phyloP scores from a whole-genome alignment of 805 yeast species.

The Starmerella bacillaris region DNA sequence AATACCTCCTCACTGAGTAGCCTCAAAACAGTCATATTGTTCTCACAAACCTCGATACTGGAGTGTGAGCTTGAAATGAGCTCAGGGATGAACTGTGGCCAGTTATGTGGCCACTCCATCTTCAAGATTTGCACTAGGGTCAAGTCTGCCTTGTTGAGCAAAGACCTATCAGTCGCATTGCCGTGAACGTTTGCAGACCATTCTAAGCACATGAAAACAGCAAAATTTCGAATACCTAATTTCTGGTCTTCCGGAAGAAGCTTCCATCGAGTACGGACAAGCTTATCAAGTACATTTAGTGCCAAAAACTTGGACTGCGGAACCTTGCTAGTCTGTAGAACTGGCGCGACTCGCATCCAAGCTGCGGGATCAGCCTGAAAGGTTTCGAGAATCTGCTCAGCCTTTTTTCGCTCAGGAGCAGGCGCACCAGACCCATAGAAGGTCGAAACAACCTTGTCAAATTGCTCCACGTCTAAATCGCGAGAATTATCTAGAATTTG shows the following conservation, averaged over 20 bases:
- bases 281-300: slow-evolving; percentile 68
- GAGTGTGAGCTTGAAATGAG: slow-evolving; percentile 68
- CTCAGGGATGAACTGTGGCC: slow-evolving; percentile 96
- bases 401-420: slow-evolving; percentile 30
- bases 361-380: slow-evolving; percentile 91
- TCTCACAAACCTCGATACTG: slow-evolving; percentile 86
- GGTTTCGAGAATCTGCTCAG: slow-evolving; percentile 25
- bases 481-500: slow-evolving; percentile 67
- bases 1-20: slow-evolving; percentile 88
- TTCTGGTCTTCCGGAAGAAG: slow-evolving; percentile 75
- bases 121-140: slow-evolving; percentile 86
- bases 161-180: slow-evolving; percentile 55
- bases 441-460: slow-evolving; percentile 71
- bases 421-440: slow-evolving; percentile 55
- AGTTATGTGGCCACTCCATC: slow-evolving; percentile 97
- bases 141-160: slow-evolving; percentile 82
- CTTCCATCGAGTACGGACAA: slow-evolving; percentile 88
- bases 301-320: slow-evolving; percentile 89
- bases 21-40: slow-evolving; percentile 83
- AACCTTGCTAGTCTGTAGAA: slow-evolving; percentile 53
- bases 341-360: slow-evolving; percentile 86
- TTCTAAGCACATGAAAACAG: slow-evolving; percentile 82
- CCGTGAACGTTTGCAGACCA: slow-evolving; percentile 69
- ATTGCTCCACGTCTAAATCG: slow-evolving; percentile 59
- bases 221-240: slow-evolving; percentile 79